Conservation (phyloP, 768 basidiomycete species). For the Roridomyces roridus region DNA sequence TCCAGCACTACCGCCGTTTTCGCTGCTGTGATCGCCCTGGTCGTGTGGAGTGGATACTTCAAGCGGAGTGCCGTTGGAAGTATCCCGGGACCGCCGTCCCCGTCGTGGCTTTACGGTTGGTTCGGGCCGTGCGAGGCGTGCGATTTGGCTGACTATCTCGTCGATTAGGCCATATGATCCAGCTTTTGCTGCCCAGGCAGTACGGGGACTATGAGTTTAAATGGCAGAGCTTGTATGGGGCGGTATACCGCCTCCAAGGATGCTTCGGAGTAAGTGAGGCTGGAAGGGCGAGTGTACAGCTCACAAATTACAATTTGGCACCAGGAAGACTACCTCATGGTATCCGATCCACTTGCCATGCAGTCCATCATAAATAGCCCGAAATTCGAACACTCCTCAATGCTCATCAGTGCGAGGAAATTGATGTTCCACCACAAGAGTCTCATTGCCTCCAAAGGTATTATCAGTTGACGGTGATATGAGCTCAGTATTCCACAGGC, state of each 20-base stretch:
- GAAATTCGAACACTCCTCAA: not conserved
- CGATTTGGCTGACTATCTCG: not conserved
- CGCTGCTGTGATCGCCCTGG: too few relatives aligned
- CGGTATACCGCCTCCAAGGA: not conserved
- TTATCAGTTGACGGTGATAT: not conserved
- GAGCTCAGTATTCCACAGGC: not conserved
- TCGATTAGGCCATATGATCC: constrained; percentile 1
- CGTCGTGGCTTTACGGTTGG: not conserved
- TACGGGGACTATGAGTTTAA: constrained; percentile 12
- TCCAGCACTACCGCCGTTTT: too few relatives aligned
- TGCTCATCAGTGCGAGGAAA: not conserved
- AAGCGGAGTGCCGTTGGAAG: not conserved
- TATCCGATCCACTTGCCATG: constrained; percentile 7
- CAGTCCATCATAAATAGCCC: not conserved
- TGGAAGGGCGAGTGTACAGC: not conserved
- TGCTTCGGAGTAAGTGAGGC: constrained; percentile 1
- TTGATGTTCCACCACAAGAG: not conserved
- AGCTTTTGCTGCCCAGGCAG: not conserved
- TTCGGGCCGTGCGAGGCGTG: not conserved
- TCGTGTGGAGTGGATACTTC: not conserved
- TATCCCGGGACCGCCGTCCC: not conserved
- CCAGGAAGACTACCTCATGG: constrained; percentile 7
- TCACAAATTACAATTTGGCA: not conserved
- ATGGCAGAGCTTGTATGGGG: constrained; percentile 1
- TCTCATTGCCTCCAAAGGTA: not conserved